Conservation (phyloP, 306 rosid genomes). For the Citrullus colocynthis region DNA sequence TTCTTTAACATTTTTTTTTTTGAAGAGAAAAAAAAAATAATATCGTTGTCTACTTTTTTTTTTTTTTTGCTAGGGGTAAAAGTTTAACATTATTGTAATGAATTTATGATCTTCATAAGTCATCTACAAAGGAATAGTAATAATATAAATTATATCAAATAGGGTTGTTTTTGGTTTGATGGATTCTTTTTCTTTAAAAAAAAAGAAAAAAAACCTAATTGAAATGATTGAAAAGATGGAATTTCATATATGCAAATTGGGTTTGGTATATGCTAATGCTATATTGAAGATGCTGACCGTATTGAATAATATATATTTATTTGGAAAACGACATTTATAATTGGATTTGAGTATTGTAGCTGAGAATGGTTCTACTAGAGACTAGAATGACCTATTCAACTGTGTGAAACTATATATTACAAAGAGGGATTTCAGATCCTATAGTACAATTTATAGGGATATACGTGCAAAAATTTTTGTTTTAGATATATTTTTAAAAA, state of each 20-base stretch:
- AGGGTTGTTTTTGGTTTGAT: background rate
- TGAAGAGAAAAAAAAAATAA: too few relatives aligned
- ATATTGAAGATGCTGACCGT: background rate
- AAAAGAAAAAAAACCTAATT: background rate
- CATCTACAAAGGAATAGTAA: background rate
- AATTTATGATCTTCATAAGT: background rate
- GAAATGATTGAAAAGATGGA: background rate
- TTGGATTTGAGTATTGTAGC: background rate
- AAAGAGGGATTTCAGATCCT: too few relatives aligned
- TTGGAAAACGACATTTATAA: background rate
- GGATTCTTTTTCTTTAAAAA: background rate
- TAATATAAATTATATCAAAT: background rate
- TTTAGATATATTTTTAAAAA: too few relatives aligned
- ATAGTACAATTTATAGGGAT: too few relatives aligned
- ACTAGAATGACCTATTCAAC: background rate
- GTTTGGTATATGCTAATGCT: background rate
- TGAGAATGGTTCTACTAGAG: background rate
- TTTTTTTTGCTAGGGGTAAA: background rate
- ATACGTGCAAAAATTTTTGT: too few relatives aligned
- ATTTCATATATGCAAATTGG: background rate
- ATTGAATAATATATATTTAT: background rate
- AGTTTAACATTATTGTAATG: background rate
- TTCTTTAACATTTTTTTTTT: background rate
- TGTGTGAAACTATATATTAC: too few relatives aligned
- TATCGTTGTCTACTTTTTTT: too few relatives aligned